Base-by-base conservation (phyloP, 2,329 filamentous ascomycete species). In the Colletotrichum echinochloae region DNA sequence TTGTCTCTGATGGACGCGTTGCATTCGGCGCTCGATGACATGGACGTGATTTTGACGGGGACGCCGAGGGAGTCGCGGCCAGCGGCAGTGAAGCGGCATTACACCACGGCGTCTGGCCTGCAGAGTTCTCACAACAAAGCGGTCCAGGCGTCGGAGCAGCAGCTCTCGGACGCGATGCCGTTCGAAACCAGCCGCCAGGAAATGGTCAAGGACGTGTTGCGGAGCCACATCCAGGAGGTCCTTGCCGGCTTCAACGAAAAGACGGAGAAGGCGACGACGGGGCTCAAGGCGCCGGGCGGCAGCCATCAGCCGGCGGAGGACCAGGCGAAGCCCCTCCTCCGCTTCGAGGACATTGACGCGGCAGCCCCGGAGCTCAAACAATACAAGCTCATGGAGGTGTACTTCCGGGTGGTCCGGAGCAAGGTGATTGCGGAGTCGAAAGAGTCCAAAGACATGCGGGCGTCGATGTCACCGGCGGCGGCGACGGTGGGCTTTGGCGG, bases 151-250 rank as follows among this genome's bases (percentile, higher is more conserved):
- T 18, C 52, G 2, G 52, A 49, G 5, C n/a, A n/a, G n/a, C n/a
- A n/a, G 23, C 33, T n/a, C 1, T 28, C 26, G 3, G 26, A 26
- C 18, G 39, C 20, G 20, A 11, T 54, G 26, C 44, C 37, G 12
- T 9, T 33, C 7, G 39, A 46, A 35, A 57, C 20, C 49, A 14
- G 35, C 7, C 78, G 81, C 30, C 76, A 79, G 2, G 77, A 80
- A 56, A 76, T 81, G 16, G 83, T 87, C 0, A 79, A 80, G 35
- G 78, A 84, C 54, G 84, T 87, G 5, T 72, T 88, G 11, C 82
- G 86, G 9, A 82, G 82, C 49, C 86, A 88, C 63, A 78, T 87
- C 37, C 85, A 88, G 73, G 82, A 83, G 65, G 80, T 87, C 0
- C 74, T 87, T 2, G 77, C 76, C 16, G 79, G 86, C 37, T 81